Conservation (phyloP, 2,329 filamentous ascomycete species). For the Arthrinium phaeospermum region DNA sequence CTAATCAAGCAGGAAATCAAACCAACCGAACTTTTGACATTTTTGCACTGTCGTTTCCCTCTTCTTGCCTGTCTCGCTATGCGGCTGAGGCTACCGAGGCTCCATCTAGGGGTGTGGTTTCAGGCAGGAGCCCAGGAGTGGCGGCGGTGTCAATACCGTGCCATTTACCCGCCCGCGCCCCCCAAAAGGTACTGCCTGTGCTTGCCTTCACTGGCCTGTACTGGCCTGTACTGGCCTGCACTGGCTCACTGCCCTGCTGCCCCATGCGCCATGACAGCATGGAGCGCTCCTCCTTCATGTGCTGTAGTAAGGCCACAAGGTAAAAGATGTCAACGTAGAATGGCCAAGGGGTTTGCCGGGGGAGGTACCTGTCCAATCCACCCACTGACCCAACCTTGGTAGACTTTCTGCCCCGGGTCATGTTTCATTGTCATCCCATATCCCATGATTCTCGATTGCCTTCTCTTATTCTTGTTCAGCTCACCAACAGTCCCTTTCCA, state of each 20-base stretch:
- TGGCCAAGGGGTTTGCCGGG: not conserved
- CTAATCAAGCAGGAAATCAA: not conserved
- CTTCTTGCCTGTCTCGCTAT: not conserved
- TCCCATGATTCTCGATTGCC: slow-evolving; percentile 9
- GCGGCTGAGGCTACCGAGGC: not conserved
- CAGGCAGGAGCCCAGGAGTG: not conserved
- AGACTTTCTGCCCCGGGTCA: not conserved
- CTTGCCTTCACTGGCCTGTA: too few species aligned
- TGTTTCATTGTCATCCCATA: slow-evolving; percentile 18
- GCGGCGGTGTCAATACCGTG: not conserved
- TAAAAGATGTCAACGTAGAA: not conserved
- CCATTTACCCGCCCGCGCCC: slow-evolving; percentile 6
- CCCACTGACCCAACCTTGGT: not conserved
- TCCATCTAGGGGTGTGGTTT: not conserved
- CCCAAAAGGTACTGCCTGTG: not conserved
- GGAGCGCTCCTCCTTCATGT: slow-evolving; percentile 9
- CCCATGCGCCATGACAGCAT: slow-evolving; percentile 16
- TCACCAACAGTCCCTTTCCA: slow-evolving; percentile 4
- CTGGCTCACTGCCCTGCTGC: not conserved
- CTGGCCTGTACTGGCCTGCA: too few species aligned
- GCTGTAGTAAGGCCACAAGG: not conserved
- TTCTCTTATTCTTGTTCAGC: not conserved
- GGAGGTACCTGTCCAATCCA: not conserved
- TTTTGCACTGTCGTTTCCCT: not conserved
- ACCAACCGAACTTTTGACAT: not conserved